phyloP scores from a whole-genome alignment of 352 stramenopile genomes.

The Globisporangium polare region DNA sequence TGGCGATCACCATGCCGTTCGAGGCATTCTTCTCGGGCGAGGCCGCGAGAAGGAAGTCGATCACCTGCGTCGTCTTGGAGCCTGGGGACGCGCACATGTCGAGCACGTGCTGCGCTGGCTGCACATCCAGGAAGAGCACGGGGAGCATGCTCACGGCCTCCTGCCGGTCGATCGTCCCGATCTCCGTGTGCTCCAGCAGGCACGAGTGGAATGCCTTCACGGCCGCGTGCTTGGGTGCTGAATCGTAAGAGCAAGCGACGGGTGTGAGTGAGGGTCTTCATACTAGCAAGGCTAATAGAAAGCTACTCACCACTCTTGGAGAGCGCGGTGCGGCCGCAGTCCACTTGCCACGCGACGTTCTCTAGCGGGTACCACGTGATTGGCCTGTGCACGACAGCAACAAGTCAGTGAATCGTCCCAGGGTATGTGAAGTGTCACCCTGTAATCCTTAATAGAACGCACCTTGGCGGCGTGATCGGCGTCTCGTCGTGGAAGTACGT shows the following conservation, averaged over 20 bases:
- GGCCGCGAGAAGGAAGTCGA: conserved; percentile 78
- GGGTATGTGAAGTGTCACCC: neutral
- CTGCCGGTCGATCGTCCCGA: conserved; percentile 94
- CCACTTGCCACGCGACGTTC: conserved; percentile 80
- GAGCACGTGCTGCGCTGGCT: conserved; percentile 77
- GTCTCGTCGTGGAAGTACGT: conserved; percentile 49
- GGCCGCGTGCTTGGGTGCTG: conserved; percentile 73
- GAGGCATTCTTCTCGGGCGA: conserved; percentile 11
- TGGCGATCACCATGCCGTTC: conserved; percentile 91
- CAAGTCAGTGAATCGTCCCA: neutral
- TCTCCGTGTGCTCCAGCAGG: conserved; percentile 91
- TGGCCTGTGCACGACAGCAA: conserved; percentile 20
- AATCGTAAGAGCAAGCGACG: neutral
- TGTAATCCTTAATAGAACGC: conserved; percentile 4
- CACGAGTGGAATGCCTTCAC: conserved; percentile 90
- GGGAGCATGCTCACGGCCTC: conserved; percentile 99
- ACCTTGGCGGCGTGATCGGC: conserved; percentile 66
- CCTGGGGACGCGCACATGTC: conserved; percentile 96
- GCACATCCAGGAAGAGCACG: conserved; percentile 94
- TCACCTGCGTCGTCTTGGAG: conserved; percentile 97
- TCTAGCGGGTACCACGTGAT: conserved; percentile 78
- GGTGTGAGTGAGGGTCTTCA: neutral
- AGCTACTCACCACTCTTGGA: conserved; percentile 62
- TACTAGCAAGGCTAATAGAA: neutral
- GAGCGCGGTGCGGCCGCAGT: conserved; percentile 75